Percentiles rank a stretch among this genome's conserved stretches.
Evolutionary conservation across 2,329 filamentous ascomycete genomes (phyloP).

Genomic region (Fusarium sp.): DNA sequence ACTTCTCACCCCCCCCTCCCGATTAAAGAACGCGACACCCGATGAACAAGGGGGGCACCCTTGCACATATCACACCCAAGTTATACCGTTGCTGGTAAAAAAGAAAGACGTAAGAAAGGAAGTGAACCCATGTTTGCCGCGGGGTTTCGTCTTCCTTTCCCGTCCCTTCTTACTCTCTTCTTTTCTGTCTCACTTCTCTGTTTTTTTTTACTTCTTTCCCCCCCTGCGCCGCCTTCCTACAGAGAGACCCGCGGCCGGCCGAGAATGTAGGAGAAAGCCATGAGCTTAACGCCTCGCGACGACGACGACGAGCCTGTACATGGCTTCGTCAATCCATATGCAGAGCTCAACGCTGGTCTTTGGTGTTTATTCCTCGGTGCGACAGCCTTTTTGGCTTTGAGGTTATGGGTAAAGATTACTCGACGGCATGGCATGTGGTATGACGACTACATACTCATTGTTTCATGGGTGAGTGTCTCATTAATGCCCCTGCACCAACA

Average conservation of each 20-base stretch:
- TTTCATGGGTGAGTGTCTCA: constrained; percentile 48
- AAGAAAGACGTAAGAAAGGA: neutral
- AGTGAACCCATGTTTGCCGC: neutral
- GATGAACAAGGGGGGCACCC: neutral
- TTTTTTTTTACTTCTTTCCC: constrained; percentile 8
- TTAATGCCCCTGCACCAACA: neutral
- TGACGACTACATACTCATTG: constrained; percentile 54
- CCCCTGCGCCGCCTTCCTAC: neutral
- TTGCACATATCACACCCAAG: neutral
- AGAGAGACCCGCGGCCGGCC: constrained; percentile 1
- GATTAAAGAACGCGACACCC: neutral
- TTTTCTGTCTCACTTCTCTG: neutral
- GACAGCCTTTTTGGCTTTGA: constrained; percentile 46
- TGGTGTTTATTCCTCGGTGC: constrained; percentile 51
- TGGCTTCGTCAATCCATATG: constrained; percentile 44
- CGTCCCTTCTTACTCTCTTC: constrained; percentile 14
- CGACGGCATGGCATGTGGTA: constrained; percentile 54
- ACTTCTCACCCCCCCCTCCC: neutral
- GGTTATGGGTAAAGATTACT: constrained; percentile 52
- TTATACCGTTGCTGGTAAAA: neutral
- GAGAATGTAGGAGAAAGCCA: constrained; percentile 33
- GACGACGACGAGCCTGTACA: constrained; percentile 41
- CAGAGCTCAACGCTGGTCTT: constrained; percentile 49
- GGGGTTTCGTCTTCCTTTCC: constrained; percentile 10
- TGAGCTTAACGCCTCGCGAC: constrained; percentile 40